Conservation (phyloP, 2,329 filamentous ascomycete species). For the Colletotrichum chlorophyti region DNA sequence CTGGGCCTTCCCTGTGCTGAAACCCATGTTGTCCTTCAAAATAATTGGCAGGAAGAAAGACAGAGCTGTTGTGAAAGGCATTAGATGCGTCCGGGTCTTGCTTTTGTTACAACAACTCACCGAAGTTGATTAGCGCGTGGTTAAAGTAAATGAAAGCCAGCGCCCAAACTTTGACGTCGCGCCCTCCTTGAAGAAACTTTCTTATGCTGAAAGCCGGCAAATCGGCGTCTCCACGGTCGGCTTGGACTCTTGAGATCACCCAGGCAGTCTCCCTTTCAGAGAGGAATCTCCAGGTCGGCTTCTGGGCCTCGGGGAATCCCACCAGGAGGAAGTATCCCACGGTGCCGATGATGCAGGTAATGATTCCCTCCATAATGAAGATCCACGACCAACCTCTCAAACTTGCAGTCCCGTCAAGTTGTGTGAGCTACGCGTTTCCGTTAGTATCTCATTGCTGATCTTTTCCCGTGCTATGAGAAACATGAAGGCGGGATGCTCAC, state of each 20-base stretch:
- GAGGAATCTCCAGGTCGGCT: slow-evolving; percentile 57
- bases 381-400: slow-evolving; percentile 65
- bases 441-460: too few species aligned
- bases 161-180: slow-evolving; percentile 76
- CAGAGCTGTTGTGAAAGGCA: slow-evolving; percentile 51
- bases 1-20: slow-evolving; percentile 47
- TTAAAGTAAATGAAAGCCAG: slow-evolving; percentile 50
- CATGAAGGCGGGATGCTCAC: slow-evolving; percentile 43
- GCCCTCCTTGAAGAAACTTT: slow-evolving; percentile 72
- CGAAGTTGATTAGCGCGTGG: slow-evolving; percentile 21
- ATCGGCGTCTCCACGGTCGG: slow-evolving; percentile 70
- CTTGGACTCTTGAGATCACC: slow-evolving; percentile 70
- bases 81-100: slow-evolving; percentile 20
- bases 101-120: slow-evolving; percentile 9
- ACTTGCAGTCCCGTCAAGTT: slow-evolving; percentile 61
- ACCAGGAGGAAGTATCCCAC: slow-evolving; percentile 69
- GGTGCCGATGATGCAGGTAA: slow-evolving; percentile 43
- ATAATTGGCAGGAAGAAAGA: slow-evolving; percentile 65
- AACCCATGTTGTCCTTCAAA: slow-evolving; percentile 43
- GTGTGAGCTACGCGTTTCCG: slow-evolving; percentile 15
- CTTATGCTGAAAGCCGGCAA: slow-evolving; percentile 70
- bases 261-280: slow-evolving; percentile 68
- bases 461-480: too few species aligned
- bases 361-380: slow-evolving; percentile 71
- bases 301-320: slow-evolving; percentile 78